Evolutionary conservation across 306 rosid genomes (phyloP).

Genomic region (Castanospermum australe): DNA sequence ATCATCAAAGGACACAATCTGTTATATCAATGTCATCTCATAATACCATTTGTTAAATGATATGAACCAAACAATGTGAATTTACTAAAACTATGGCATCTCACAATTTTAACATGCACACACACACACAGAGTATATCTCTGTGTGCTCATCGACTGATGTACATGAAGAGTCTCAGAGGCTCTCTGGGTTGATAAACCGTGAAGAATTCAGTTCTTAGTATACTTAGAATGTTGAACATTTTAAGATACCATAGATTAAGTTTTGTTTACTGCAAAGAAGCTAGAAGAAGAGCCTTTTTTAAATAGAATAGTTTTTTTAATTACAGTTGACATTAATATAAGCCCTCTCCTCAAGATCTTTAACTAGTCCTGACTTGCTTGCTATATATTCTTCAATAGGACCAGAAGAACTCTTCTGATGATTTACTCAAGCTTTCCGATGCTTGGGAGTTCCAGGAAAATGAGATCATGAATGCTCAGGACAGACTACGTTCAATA

Average conservation of each 20-base stretch:
- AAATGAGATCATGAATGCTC: conserved; percentile 70
- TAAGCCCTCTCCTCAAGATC: conserved; percentile 9
- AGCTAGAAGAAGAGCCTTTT: neutral
- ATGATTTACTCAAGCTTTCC: conserved; percentile 49
- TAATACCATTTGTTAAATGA: neutral
- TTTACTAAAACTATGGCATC: neutral
- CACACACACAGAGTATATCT: neutral
- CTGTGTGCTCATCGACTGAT: neutral
- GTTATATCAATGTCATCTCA: neutral
- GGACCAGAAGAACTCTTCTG: conserved; percentile 59
- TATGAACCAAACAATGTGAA: neutral
- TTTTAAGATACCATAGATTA: conserved; percentile 3
- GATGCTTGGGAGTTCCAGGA: conserved; percentile 89
- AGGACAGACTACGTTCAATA: conserved; percentile 62
- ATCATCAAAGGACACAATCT: neutral
- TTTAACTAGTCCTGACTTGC: conserved; percentile 4
- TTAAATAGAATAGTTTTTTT: neutral
- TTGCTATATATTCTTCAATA: conserved; percentile 34
- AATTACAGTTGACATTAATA: neutral
- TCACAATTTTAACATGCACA: neutral
- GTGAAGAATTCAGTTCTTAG: neutral
- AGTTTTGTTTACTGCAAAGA: conserved; percentile 7
- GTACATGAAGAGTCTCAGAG: neutral
- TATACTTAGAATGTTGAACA: neutral
- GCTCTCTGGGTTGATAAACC: neutral